Evolutionary conservation across 75 land plant genomes (phyloP), one percentile per base, ranked within the genome.

Genomic region (Pinus tabuliformis): DNA sequence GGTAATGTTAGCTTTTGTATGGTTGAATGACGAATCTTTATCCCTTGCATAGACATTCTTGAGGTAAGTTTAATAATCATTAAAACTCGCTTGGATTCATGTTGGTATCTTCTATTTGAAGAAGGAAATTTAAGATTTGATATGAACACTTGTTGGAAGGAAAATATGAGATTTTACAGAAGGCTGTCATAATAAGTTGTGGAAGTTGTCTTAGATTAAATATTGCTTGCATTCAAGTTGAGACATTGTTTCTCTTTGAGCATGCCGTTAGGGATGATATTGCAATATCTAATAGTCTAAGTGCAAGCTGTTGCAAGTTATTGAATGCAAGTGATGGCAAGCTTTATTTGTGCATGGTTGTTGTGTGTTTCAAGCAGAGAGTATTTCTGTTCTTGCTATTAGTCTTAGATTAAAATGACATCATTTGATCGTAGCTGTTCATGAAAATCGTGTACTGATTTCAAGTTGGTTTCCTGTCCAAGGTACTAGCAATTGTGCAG

Each of bases 401-500:
- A 7, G 54, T 33, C 1, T 5, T 16, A 7, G 54, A 49, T 33
- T 64, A 64, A 64, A 64, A 15, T 64, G 36, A 64, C 30, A 30
- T 62, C 4, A 64, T 22, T 30, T 64, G 20, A 33, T 33, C 6
- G 49, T 62, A 30, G 15, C 73, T 72, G 58, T 17, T 62, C 24
- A 62, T n/a, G 7, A 62, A 17, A 62, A 62, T 62, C 30, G 11
- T 22, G 13, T 7, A 17, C 22, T 64, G 22, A 62, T 62, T 75
- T 28, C 15, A 56, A 56, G 30, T 18, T 54, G 28, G 64, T 60
- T 76, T n/a, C 62, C 62, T 30, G 16, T 72, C 49, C 58, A 83
- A 96, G 99, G 87, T 96, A 76, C 89, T 96, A 58, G 78, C 83
- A 78, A 68, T 81, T 70, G 81, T 91, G 60, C 99, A 96, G 82